These are phyloP conservation scores for Ceratobasidium sp. DNA, from an alignment of 1,284 basidiomycete species.

Conservation along the genomic window DNA sequence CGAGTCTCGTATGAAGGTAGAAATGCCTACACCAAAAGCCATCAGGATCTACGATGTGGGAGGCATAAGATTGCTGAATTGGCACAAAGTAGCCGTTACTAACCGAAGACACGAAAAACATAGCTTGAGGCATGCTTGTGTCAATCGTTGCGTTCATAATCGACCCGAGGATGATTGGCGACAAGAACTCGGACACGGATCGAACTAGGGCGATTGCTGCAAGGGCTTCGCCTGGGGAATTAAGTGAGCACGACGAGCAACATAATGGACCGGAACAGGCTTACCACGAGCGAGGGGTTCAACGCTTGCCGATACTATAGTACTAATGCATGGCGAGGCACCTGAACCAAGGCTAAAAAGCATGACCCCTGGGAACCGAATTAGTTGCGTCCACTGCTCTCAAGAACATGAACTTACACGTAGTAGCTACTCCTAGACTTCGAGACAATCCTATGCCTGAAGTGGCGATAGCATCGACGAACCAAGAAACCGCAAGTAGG, in stretches of 20 bases:
- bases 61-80: neutral
- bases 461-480: neutral
- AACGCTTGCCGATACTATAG: constrained; percentile 38
- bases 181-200: constrained; percentile 32
- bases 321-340: constrained; percentile 29
- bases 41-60: constrained; percentile 4
- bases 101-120: constrained; percentile 28
- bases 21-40: constrained; percentile 17
- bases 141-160: constrained; percentile 21
- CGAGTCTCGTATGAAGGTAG: constrained; percentile 9
- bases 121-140: constrained; percentile 21
- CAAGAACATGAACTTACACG: neutral
- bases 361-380: neutral
- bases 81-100: neutral
- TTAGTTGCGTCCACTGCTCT: neutral
- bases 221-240: constrained; percentile 23
- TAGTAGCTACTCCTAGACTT: neutral
- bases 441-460: constrained; percentile 25
- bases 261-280: too few species aligned
- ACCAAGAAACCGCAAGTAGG: constrained; percentile 10
- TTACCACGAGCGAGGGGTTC: constrained; percentile 35
- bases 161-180: constrained; percentile 27
- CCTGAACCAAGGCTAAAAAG: constrained; percentile 5
- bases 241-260: neutral
- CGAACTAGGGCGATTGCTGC: constrained; percentile 31